Evolutionary conservation across 805 yeast genomes (phyloP).

Genomic region (Nakazawaea siamensis): DNA sequence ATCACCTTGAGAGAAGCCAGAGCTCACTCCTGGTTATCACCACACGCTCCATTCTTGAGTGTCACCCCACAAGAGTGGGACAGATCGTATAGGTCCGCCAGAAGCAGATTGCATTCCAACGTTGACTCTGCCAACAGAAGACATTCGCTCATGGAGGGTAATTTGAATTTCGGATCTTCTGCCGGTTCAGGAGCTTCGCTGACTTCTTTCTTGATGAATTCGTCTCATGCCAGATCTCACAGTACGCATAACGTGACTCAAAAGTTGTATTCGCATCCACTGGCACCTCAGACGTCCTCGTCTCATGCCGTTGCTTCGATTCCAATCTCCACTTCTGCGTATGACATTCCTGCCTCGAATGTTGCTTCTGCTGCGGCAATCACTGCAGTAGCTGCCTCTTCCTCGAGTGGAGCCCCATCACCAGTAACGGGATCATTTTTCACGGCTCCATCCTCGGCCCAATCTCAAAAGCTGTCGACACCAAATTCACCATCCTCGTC

Average conservation of each 20-base stretch:
- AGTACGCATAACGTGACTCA: constrained; percentile 29
- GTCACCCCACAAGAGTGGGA: constrained; percentile 93
- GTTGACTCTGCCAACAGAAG: constrained; percentile 22
- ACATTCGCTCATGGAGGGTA: constrained; percentile 32
- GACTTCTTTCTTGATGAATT: constrained; percentile 25
- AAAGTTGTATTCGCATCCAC: constrained; percentile 41
- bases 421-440: no score
- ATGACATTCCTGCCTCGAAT: not conserved
- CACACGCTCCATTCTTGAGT: constrained; percentile 73
- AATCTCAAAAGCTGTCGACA: constrained; percentile 15
- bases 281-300: constrained; percentile 64
- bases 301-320: constrained; percentile 48
- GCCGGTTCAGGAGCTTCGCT: constrained; percentile 28
- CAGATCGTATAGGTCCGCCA: constrained; percentile 37
- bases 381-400: no score
- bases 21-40: constrained; percentile 82
- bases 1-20: constrained; percentile 61
- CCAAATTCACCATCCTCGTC: constrained; percentile 23
- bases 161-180: constrained; percentile 14
- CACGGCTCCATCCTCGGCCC: not conserved
- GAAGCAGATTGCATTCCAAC: constrained; percentile 14
- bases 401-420: no score
- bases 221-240: constrained; percentile 24
- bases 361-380: no score
- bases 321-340: constrained; percentile 19